Evolutionary conservation across 768 basidiomycete genomes (phyloP), one percentile per base, ranked within the genome.

Genomic region (Leccinum imitatum): DNA sequence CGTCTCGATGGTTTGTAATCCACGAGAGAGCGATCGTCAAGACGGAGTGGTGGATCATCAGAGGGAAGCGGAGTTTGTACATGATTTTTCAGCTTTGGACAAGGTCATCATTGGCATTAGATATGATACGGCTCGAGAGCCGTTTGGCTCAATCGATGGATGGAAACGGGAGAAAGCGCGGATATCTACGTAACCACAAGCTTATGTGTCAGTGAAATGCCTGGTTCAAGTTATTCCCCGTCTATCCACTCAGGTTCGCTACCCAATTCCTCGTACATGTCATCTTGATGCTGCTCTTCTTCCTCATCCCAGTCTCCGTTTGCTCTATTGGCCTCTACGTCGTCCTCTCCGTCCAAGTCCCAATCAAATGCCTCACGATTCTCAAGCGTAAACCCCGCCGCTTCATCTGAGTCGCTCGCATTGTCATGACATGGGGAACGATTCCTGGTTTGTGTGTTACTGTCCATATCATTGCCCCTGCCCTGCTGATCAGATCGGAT

Each of bases 41-140:
- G 79, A 54, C 93, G 88, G n/a, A 85, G 75, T 2, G 91, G 84
- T 2, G 83, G 79, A 27, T 27, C 27, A 50, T 74, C 70, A 3
- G 83, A 79, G n/a, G 83, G 77, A 5, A 93, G 77, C 0, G 90
- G 87, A 8, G 84, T 72, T 63, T 85, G 83, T 87, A 69, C 89
- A 93, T 3, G 91, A 84, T 65, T 83, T 83, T 75, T 95, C 92
- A 0, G 91, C 83, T 64, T 93, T 93, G 47, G 91, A 93, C 56
- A 87, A 67, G 35, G 35, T 37, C 35, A 37, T 37, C 35, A 11
- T 37, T 31, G 31, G 31, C 35, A 14, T 14, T 14, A 35, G 33
- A 35, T 35, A 35, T 31, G 31, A 31, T 31, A 31, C 31, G 31
- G 10, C 31, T 31, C 31, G 31, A 31, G 31, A 31, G 31, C 10